Base-by-base conservation (phyloP, 805 yeast genomes). In the Saccharomycopsis capsularis region DNA sequence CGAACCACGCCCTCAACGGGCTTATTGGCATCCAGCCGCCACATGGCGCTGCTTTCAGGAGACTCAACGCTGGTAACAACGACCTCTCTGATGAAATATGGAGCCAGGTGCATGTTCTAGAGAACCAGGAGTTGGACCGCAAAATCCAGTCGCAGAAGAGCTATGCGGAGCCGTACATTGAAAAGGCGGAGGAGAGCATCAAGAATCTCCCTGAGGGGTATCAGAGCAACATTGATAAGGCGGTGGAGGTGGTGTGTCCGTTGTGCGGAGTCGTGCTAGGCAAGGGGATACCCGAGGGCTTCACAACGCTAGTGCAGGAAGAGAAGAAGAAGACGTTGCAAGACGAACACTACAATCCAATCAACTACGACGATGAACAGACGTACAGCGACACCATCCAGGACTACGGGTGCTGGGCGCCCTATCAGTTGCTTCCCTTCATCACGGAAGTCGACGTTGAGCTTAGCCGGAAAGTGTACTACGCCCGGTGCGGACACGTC, bases 231-330 rank as follows among this genome's bases (percentile, higher is more conserved):
- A 60, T 70, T 25, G 61, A 67, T 0, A 60, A 63, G 15, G 62
- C 55, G n/a, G 66, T 67, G 30, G 63, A 68, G 9, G 69, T 74
- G 3, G 67, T 72, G 1, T 82, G 96, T 65, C 75, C 75, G 29
- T 63, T 83, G 24, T 88, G 96, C 66, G 90, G 88, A 0, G 74
- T 77, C 0, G 73, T 68, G 2, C 65, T 88, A n/a, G 93, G 93
- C 2, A 76, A 71, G 42, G 95, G 95, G 0, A 75, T 84, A 3
- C 85, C 88, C 0, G 67, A 60, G 0, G 76, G 70, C 16, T 77
- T 74, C 54, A 58, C 59, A 42, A 68, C 76, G 47, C 42, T 63
- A 51, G 6, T 37, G 23, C 19, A 45, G 29, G 3, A 23, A 21
- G 57, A 57, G 11, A 61, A 60, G 16, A 27, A 41, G 25, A 40